These are phyloP conservation scores for Aegilops umbellulata DNA, from an alignment of 176 grass and related monocot genomes.

Conservation along the genomic window DNA sequence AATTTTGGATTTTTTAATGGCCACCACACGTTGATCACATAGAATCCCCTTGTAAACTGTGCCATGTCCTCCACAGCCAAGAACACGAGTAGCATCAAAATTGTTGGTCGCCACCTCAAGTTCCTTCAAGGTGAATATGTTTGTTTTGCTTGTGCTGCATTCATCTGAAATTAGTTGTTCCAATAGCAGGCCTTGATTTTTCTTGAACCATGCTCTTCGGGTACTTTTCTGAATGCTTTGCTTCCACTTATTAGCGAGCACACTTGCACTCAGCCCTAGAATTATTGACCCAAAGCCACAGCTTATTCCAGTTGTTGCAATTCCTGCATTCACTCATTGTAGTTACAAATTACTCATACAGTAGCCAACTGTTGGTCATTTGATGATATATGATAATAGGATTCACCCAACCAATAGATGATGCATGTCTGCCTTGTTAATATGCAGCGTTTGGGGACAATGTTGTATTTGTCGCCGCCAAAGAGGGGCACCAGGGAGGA, in stretches of 20 bases:
- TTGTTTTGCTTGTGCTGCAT: neutral
- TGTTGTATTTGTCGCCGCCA: no score
- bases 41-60: constrained; percentile 48
- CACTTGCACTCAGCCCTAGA: neutral
- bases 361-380: neutral
- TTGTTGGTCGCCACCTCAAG: constrained; percentile 51
- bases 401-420: neutral
- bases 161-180: constrained; percentile 24
- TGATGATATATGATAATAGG: neutral
- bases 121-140: constrained; percentile 44
- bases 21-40: constrained; percentile 23
- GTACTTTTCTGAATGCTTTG: neutral
- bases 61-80: constrained; percentile 47
- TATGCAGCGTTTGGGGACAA: neutral
- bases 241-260: constrained; percentile 15
- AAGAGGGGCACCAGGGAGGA: no score
- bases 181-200: constrained; percentile 22
- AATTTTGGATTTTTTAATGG: constrained; percentile 50
- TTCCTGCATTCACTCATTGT: neutral
- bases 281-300: neutral
- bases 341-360: neutral
- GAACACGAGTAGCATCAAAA: constrained; percentile 23
- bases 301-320: neutral
- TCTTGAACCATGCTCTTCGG: constrained; percentile 8
- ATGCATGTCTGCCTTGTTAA: neutral